Base-by-base conservation (phyloP, 2,329 filamentous ascomycete genomes). In the Nothomitra cinnamomea region DNA sequence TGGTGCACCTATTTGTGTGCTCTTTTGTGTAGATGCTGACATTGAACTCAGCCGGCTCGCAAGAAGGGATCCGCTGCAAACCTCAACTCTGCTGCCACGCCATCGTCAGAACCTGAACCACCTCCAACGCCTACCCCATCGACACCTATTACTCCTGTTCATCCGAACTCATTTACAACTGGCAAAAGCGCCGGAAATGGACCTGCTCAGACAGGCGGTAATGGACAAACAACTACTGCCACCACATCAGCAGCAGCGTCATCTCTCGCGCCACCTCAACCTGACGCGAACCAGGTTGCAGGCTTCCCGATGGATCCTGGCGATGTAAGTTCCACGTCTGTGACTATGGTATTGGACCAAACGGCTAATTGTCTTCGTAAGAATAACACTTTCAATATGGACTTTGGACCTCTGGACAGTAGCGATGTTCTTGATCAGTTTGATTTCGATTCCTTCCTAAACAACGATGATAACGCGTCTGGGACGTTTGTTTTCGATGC, bases 41-140 rank as follows among this genome's bases (percentile, higher is more conserved):
- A 52, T 40, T 25, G 19, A 57, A 56, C 48, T 17, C 58, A 70
- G 69, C 69, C 68, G 52, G 62, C 67, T 24, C 57, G 63, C 47
- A 73, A 73, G 66, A 71, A 72, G 61, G 61, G 60, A 54, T 63
- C 64, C 12, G 63, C 63, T 12, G 65, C 63, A 12, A 63, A 64
- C 12, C 63, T 65, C 2, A 64, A 63, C 54, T 64, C 68, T 43
- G 67, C 68, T 32, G 66, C 70, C 36, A 69, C 70, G 15, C 66
- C 69, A 22, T 65, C 68, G 2, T 69, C 70, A 2, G 72, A 74
- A 59, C 65, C 67, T 7, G 70, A 71, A 40, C 69, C 70, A 53
- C 68, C 70, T 15, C 66, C 69, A 38, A 72, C 70, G 32, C 70
- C 71, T 2, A 72, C 70, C 2, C 71, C 71, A 6, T 69, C 70